phyloP scores from a whole-genome alignment of 495 filamentous ascomycete genomes.

The Talaromyces borbonicus region DNA sequence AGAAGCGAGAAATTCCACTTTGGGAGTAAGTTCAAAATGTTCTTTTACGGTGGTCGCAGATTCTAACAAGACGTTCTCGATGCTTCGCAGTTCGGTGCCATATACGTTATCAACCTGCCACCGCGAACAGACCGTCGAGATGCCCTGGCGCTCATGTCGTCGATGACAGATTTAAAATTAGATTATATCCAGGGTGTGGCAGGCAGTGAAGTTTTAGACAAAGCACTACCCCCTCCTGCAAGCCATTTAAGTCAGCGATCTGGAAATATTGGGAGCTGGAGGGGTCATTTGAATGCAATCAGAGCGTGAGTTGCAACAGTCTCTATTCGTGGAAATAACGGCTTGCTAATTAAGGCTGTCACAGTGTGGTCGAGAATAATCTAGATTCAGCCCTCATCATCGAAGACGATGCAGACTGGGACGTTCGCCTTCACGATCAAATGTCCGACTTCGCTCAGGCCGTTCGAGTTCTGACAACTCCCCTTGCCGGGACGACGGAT shows the following conservation, averaged over 20 bases:
- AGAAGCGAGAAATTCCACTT: constrained; percentile 14
- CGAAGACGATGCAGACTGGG: constrained; percentile 53
- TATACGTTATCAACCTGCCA: constrained; percentile 53
- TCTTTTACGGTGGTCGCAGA: background rate
- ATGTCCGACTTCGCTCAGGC: constrained; percentile 36
- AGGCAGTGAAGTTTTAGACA: constrained; percentile 30
- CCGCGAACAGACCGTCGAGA: constrained; percentile 54
- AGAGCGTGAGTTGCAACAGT: constrained; percentile 12
- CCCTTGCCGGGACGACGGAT: constrained; percentile 14
- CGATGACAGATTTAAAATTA: constrained; percentile 39
- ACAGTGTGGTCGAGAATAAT: constrained; percentile 30
- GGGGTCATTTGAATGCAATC: constrained; percentile 29
- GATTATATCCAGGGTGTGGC: constrained; percentile 45
- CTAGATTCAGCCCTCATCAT: constrained; percentile 43
- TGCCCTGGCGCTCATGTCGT: constrained; percentile 44
- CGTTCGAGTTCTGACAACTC: constrained; percentile 21
- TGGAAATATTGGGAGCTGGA: constrained; percentile 23
- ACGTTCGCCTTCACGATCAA: constrained; percentile 39
- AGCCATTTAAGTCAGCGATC: constrained; percentile 7
- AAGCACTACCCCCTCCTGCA: constrained; percentile 19
- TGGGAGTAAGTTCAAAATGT: constrained; percentile 14
- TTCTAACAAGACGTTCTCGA: too few relatives aligned
- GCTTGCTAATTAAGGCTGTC: background rate
- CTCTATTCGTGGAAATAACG: background rate
- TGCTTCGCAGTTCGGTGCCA: constrained; percentile 42